These are phyloP conservation scores for Claviceps capensis DNA, from an alignment of 2,329 filamentous ascomycete genomes.

Conservation along the genomic window DNA sequence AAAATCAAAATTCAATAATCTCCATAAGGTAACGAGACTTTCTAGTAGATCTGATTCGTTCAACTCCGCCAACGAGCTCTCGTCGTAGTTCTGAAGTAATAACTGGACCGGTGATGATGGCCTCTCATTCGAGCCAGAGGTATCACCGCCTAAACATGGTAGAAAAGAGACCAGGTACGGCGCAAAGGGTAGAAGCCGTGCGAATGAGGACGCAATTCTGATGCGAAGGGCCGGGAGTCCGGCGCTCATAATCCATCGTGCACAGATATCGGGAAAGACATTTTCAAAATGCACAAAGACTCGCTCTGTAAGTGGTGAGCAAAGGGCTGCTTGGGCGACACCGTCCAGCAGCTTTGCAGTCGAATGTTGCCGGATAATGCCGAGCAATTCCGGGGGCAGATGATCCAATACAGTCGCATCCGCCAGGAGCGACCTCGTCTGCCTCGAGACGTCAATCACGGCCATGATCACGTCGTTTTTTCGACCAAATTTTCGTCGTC, in stretches of 20 bases:
- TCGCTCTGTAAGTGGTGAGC: conserved; percentile 54
- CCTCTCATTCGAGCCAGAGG: conserved; percentile 2
- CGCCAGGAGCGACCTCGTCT: conserved; percentile 41
- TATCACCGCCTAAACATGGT: conserved; percentile 26
- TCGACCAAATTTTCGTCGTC: conserved; percentile 13
- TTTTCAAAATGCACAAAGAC: conserved; percentile 63
- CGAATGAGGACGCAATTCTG: conserved; percentile 55
- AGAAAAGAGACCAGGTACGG: conserved; percentile 66
- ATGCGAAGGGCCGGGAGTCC: conserved; percentile 24
- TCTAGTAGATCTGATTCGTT: conserved; percentile 14
- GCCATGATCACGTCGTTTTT: conserved; percentile 33
- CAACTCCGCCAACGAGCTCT: conserved; percentile 11
- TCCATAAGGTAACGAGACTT: conserved; percentile 44
- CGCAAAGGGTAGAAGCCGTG: conserved; percentile 67
- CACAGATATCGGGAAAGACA: conserved; percentile 69
- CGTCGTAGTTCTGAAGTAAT: conserved; percentile 17
- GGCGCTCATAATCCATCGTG: conserved; percentile 54
- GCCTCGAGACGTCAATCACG: conserved; percentile 38
- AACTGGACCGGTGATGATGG: conserved; percentile 17
- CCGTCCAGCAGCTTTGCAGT: conserved; percentile 57
- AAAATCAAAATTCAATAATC: conserved; percentile 65
- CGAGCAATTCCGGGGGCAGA: conserved; percentile 56
- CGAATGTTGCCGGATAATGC: conserved; percentile 49
- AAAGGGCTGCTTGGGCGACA: conserved; percentile 55
- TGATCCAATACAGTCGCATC: conserved; percentile 40